These are phyloP conservation scores for Plasmodium yoelii DNA, from an alignment of 169 alveolate species.

Conservation along the genomic window DNA sequence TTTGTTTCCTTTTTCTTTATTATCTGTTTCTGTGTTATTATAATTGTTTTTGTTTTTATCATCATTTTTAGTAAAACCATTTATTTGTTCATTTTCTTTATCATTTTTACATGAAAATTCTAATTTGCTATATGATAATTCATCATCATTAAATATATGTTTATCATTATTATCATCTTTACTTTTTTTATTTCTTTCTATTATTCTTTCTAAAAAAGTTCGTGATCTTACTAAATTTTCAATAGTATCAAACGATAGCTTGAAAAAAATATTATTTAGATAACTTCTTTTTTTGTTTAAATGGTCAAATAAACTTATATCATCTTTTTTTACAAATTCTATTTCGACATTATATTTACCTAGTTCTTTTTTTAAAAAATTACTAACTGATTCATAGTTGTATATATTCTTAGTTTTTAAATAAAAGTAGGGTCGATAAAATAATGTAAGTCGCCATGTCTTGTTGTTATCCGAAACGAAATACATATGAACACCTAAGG, in stretches of 20 bases:
- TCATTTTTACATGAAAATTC: conserved; percentile 44
- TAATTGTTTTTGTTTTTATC: background rate
- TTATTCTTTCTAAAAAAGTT: conserved; percentile 81
- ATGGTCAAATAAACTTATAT: conserved; percentile 90
- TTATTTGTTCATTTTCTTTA: background rate
- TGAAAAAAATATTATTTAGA: conserved; percentile 82
- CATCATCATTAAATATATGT: conserved; percentile 63
- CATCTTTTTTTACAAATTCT: conserved; percentile 87
- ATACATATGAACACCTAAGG: conserved; percentile 62
- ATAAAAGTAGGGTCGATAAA: conserved; percentile 94
- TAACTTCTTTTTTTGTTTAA: conserved; percentile 89
- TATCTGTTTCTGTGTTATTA: background rate
- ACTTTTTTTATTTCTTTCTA: conserved; percentile 79
- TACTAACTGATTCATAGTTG: conserved; percentile 81
- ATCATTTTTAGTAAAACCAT: background rate
- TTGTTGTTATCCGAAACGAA: conserved; percentile 71
- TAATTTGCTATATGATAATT: conserved; percentile 41
- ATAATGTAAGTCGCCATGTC: conserved; percentile 78
- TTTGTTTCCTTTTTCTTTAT: background rate
- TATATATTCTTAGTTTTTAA: conserved; percentile 82
- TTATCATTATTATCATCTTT: conserved; percentile 28
- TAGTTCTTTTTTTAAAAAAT: conserved; percentile 46
- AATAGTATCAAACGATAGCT: conserved; percentile 89
- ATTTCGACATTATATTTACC: conserved; percentile 74
- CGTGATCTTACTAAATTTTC: conserved; percentile 88